Evolutionary conservation across 345 rosid genomes (phyloP).

Genomic region (Dovyalis caffra): DNA sequence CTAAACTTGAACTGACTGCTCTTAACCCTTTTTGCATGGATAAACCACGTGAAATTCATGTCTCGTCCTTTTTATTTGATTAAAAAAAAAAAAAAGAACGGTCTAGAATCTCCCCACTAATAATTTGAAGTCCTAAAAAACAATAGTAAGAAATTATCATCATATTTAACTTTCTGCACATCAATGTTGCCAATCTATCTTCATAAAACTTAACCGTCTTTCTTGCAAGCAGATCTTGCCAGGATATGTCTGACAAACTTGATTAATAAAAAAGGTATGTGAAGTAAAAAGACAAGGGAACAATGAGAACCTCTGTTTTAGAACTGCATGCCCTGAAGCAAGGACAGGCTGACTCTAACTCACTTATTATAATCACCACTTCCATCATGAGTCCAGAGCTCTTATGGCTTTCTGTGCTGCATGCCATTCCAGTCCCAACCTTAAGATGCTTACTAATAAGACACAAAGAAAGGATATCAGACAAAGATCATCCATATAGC

Average conservation of each 20-base stretch:
- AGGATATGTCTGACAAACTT: neutral
- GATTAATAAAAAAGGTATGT: neutral
- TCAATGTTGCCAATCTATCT: neutral
- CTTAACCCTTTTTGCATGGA: neutral
- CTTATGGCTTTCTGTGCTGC: conserved; percentile 43
- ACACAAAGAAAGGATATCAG: conserved; percentile 12
- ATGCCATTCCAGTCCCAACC: conserved; percentile 63
- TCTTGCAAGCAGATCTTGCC: neutral
- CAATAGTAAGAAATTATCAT: neutral
- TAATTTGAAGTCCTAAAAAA: neutral
- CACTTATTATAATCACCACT: conserved; percentile 63
- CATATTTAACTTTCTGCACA: neutral
- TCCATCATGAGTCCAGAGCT: conserved; percentile 54
- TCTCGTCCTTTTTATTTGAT: neutral
- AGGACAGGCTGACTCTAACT: conserved; percentile 43
- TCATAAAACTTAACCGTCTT: neutral
- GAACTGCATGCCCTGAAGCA: conserved; percentile 41
- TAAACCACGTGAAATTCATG: neutral
- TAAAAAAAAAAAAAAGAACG: neutral
- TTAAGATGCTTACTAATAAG: conserved; percentile 62
- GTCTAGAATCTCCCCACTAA: neutral
- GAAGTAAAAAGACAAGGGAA: neutral
- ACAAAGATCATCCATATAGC: neutral
- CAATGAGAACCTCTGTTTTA: conserved; percentile 61
- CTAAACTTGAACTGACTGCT: neutral